Evolutionary conservation across 179 eudicot species (phyloP), one percentile per base, ranked within the genome.

Genomic region (Vitellaria paradoxa): DNA sequence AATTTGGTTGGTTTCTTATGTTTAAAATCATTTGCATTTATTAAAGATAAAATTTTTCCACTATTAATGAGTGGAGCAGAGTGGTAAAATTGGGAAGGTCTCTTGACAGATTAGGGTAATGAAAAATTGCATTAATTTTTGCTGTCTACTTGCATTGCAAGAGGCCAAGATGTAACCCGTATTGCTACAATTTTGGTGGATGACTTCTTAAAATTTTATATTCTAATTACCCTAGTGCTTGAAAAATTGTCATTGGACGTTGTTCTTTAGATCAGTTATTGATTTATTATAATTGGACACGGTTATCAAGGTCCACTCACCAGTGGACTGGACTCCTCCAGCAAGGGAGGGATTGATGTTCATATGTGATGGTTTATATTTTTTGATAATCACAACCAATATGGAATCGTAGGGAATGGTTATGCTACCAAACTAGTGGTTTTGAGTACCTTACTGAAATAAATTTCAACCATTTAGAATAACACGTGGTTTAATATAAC

Each of bases 101-200:
- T 65, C 2, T 65, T 30, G 68, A 37, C 23, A 18, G 12, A 30
- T 11, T 3, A 20, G 68, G 1, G 2, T 12, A 30, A 9, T 12
- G 11, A 20, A 20, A 26, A 64, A 10, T 65, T 42, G 6, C 3
- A 42, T 42, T 42, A 42, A 42, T 42, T 42, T 42, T 42, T 42
- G 45, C 45, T 42, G 45, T 42, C 3, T 2, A 42, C 6, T 4
- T 42, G 45, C 45, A 5, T 42, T 42, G 45, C 45, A 42, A 17
- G 63, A n/a, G 56, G 15, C 15, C 56, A 52, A 7, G 23, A 42
- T 47, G 59, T 24, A 24, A 23, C 21, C 21, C 0, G 6, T 52
- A 70, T 52, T 72, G 73, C 50, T 10, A 37, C 64, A 72, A n/a
- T 73, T 73, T 20, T 59, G 52, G 47, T 17, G 49, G 76, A 21